Base-by-base conservation (phyloP, 2,329 filamentous ascomycete species). In the Sporothrix curviconia region DNA sequence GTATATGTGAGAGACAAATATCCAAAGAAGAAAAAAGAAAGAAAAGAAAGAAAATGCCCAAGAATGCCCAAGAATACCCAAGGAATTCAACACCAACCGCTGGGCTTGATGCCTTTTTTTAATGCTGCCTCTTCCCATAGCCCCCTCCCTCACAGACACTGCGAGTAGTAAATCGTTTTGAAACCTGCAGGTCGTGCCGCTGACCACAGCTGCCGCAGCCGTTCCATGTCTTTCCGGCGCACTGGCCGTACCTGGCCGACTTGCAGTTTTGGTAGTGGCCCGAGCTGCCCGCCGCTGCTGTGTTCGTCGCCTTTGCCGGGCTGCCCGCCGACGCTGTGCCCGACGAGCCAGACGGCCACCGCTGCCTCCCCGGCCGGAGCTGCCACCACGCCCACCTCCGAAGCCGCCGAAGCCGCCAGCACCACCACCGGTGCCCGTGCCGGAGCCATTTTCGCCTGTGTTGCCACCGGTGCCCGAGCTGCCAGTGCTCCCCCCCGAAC, bases 121-220 rank as follows among this genome's bases (percentile, higher is more conserved):
- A 14, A 3, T 14, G 15, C n/a, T 37, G 34, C 25, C 7, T 39
- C 17, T 47, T 7, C 14, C 19, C 8, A 7, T n/a, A n/a, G n/a
- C n/a, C 12, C 19, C 15, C 4, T 19, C 32, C 15, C 50, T 55
- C 43, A 70, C 53, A 70, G 58, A 61, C 70, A 72, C 58, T 72
- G 70, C n/a, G 66, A 70, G 59, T 72, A 71, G 60, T 68, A n/a
- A 72, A 40, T 70, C 66, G 63, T 71, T 72, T 47, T 64, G 61
- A 42, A 59, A 64, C 42, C 63, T 60, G 62, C 72, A 74, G 14
- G 69, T 68, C 44, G 63, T 68, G 2, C 70, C 70, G 3, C 66
- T 49, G 4, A 66, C n/a, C 64, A 57, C 72, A 74, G 11, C 61
- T 60, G 24, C 65, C 68, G 57, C 70, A 68, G 7, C 72, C 71